Evolutionary conservation across 2,329 filamentous ascomycete species (phyloP).

Genomic region (Leptographium flavum): DNA sequence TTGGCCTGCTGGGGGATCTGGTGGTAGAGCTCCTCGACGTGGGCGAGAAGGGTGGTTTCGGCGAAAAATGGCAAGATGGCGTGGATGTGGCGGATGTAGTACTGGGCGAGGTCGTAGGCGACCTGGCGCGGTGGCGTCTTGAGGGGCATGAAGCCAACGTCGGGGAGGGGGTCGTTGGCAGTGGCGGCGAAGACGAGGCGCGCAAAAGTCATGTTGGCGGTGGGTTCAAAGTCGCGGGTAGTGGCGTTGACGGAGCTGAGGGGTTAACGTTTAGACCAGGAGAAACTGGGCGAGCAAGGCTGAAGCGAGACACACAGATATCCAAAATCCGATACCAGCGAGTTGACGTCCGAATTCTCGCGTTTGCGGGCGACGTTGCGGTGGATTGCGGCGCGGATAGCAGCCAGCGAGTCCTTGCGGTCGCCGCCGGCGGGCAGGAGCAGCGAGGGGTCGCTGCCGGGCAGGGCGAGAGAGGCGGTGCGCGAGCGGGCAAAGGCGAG

Average conservation of each 20-base stretch:
- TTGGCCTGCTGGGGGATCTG: constrained; percentile 27
- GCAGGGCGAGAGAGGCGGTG: constrained; percentile 54
- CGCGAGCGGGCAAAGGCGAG: constrained; percentile 56
- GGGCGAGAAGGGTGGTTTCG: constrained; percentile 62
- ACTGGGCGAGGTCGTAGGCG: constrained; percentile 57
- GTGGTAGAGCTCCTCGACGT: constrained; percentile 71
- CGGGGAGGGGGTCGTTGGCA: constrained; percentile 56
- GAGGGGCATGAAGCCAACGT: constrained; percentile 33
- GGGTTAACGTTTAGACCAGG: too few species aligned
- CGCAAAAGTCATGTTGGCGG: constrained; percentile 80
- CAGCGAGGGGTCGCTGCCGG: constrained; percentile 38
- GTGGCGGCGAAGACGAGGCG: constrained; percentile 75
- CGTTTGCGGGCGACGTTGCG: constrained; percentile 48
- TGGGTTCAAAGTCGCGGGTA: constrained; percentile 82
- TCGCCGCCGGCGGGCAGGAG: constrained; percentile 21
- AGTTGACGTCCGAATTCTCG: constrained; percentile 79
- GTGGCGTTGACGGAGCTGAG: constrained; percentile 82
- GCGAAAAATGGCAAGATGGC: constrained; percentile 70
- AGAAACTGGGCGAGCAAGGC: background rate
- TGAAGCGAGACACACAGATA: constrained; percentile 47
- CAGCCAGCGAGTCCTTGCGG: constrained; percentile 48
- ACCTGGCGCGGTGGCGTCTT: constrained; percentile 58
- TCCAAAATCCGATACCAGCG: constrained; percentile 85
- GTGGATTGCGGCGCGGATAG: constrained; percentile 47
- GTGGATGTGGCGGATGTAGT: constrained; percentile 75